Evolutionary conservation across 2,329 filamentous ascomycete species (phyloP), one percentile per base, ranked within the genome.

Genomic region (Leptodontidium sp.): DNA sequence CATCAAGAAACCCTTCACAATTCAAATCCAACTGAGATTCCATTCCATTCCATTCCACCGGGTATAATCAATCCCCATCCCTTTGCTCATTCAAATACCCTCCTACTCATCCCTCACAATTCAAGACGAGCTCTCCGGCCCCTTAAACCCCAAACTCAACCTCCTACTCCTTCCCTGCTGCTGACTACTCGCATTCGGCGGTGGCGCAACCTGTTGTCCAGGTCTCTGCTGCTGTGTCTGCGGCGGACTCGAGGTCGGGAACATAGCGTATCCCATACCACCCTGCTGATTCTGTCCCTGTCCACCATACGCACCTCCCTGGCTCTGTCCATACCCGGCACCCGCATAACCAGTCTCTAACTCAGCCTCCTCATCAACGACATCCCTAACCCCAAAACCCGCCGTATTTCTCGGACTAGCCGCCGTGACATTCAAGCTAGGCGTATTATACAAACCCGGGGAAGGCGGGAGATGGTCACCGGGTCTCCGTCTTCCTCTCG

Each of bases 401-500:
- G 21, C 29, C 47, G 64, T 45, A 29, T 57, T 38, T 24, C 57
- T 50, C 12, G 73, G 69, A 52, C 67, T 71, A 12, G 74, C 55
- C 17, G 49, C 32, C 11, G 71, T 73, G 35, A 75, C 29, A 26
- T 50, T 69, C 29, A 76, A 62, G 12, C 64, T 64, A 0, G 73
- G 72, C 5, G 47, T 35, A 15, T 14, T 40, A 21, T 40, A 29
- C 1, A 24, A 32, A 29, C 49, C 40, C 12, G 70, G 67, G 2
- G 67, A 4, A 4, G 65, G 40, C 4, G 74, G 75, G 1, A 75
- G 11, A 43, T 62, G 58, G 17, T 78, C 76, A 26, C 77, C 77
- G 4, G 75, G 74, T 49, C 65, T 70, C 40, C 77, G 65, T 47
- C 74, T 66, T 14, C 77, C 77, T 6, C 76, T 67, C 0, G 77